Percentiles rank a stretch among this genome's conserved stretches.
Conservation (phyloP, 2,329 filamentous ascomycete species). For the Xylaria sp. region DNA sequence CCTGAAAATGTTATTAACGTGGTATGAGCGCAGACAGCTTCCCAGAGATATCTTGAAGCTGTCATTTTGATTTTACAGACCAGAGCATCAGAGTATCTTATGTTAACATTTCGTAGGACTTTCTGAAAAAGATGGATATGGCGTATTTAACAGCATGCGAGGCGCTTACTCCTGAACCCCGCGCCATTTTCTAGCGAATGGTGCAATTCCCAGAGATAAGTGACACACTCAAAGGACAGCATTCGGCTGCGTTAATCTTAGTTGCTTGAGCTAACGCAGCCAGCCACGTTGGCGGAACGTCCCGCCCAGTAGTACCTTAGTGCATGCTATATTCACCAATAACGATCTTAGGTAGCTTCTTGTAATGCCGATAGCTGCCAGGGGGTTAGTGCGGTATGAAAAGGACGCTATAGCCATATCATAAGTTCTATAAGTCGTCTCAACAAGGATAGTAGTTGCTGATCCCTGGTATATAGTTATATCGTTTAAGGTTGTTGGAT, state of each 20-base stretch:
- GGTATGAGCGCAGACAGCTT: not conserved
- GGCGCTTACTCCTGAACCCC: not conserved
- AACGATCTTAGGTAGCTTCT: not conserved
- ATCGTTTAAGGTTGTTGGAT: not conserved
- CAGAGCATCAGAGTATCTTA: not conserved
- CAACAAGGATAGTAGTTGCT: not conserved
- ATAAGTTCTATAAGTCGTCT: not conserved
- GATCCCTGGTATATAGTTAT: not conserved
- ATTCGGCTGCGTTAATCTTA: not conserved
- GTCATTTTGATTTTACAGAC: not conserved
- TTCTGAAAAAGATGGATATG: not conserved
- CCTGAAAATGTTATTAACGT: not conserved
- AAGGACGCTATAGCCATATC: not conserved
- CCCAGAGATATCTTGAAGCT: not conserved
- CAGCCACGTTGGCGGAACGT: conserved; percentile 14
- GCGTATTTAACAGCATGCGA: not conserved
- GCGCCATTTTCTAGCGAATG: conserved; percentile 9
- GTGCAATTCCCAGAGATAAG: conserved; percentile 1
- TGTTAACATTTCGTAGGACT: not conserved
- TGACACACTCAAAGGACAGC: not conserved
- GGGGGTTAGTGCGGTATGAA: not conserved
- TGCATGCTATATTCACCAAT: not conserved
- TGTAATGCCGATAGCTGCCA: not conserved
- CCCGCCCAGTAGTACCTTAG: conserved; percentile 11
- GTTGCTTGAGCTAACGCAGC: conserved; percentile 4